A percentile compares a stretch with the other conserved stretches of the same genome.
phyloP scores from a whole-genome alignment of 1,284 basidiomycete genomes.

The Neolentinus lepideus region DNA sequence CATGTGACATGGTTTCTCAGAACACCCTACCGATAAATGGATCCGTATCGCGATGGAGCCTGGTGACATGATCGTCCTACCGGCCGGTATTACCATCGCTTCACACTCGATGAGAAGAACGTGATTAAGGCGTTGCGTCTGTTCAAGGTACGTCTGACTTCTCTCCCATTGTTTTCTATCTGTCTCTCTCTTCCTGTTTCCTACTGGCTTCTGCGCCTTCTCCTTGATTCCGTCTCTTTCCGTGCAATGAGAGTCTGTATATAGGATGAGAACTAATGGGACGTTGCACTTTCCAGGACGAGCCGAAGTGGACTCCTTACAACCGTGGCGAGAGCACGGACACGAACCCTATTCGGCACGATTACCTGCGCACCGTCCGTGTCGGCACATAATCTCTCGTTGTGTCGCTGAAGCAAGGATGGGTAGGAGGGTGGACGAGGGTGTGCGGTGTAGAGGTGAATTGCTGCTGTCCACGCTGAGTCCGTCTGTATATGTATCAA shows the following conservation, averaged over 20 bases:
- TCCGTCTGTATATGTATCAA: too few species aligned
- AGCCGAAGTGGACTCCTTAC: constrained; percentile 81
- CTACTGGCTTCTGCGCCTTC: background rate
- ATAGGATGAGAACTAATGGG: background rate
- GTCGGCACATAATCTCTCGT: background rate
- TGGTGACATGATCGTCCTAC: constrained; percentile 71
- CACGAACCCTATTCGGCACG: constrained; percentile 48
- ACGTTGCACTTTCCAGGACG: constrained; percentile 48
- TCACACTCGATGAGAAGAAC: constrained; percentile 71
- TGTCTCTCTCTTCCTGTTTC: background rate
- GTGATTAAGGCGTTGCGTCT: constrained; percentile 67
- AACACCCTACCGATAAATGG: constrained; percentile 57
- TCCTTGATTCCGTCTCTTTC: background rate
- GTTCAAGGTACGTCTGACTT: constrained; percentile 69
- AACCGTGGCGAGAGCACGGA: constrained; percentile 62
- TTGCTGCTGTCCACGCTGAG: too few species aligned
- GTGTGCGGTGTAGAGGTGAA: too few species aligned
- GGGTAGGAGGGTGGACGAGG: too few species aligned
- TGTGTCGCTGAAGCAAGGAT: too few species aligned
- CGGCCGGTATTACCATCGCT: constrained; percentile 83
- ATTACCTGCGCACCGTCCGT: constrained; percentile 39
- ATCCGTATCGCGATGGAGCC: constrained; percentile 62
- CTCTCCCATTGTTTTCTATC: too few species aligned
- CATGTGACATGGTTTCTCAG: too few species aligned
- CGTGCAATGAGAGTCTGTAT: background rate